These are phyloP conservation scores for Wilcoxina mikolae DNA, from an alignment of 495 filamentous ascomycete genomes.

Conservation along the genomic window DNA sequence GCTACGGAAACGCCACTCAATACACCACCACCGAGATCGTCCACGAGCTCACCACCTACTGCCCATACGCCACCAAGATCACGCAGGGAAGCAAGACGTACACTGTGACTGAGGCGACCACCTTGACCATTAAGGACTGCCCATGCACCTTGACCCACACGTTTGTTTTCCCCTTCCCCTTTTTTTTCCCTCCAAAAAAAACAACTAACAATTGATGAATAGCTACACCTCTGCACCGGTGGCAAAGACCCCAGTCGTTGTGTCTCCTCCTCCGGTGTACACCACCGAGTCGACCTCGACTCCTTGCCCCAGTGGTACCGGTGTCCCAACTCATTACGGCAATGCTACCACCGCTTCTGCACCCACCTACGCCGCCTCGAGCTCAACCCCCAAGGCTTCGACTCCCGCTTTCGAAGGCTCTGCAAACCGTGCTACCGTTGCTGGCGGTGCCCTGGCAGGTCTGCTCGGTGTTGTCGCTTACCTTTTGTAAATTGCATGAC, in stretches of 20 bases:
- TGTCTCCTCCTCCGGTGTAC: neutral
- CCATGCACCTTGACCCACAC: conserved; percentile 41
- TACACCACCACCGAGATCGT: conserved; percentile 57
- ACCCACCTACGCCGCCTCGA: conserved; percentile 4
- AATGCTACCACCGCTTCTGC: conserved; percentile 18
- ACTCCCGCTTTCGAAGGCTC: conserved; percentile 26
- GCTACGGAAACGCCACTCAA: conserved; percentile 23
- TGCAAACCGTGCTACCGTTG: conserved; percentile 44
- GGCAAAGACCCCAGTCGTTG: conserved; percentile 4
- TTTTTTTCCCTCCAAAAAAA: neutral
- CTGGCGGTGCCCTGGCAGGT: conserved; percentile 54
- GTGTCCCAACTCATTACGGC: conserved; percentile 20
- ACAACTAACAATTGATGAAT: neutral
- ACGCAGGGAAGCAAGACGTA: conserved; percentile 56
- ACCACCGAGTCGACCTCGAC: conserved; percentile 20
- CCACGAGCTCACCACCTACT: conserved; percentile 71
- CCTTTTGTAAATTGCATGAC: conserved; percentile 71
- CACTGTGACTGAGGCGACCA: conserved; percentile 62
- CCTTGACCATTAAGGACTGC: conserved; percentile 66
- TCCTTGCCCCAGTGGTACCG: conserved; percentile 22
- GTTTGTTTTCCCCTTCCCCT: conserved; percentile 3
- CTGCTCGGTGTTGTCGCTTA: conserved; percentile 59
- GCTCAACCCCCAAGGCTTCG: conserved; percentile 7
- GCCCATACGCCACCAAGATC: conserved; percentile 60
- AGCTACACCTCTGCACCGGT: conserved; percentile 12